Base-by-base conservation (phyloP, 129 eudicot genomes). In the Flaveria sonorensis region DNA sequence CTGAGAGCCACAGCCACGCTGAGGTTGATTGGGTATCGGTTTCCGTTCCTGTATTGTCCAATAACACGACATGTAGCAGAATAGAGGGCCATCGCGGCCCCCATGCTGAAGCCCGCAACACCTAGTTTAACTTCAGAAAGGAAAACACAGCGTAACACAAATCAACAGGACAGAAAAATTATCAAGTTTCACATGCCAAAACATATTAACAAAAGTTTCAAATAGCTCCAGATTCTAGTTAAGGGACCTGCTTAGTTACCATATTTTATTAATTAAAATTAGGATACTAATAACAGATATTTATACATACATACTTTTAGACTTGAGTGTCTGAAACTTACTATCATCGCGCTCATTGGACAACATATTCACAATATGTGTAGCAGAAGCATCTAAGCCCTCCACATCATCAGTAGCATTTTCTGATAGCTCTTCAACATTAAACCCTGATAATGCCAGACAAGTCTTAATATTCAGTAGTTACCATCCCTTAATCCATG, bases 31-130 rank as follows among this genome's bases (percentile, higher is more conserved):
- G 85, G 81, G 72, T 88, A 88, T 32, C 84, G 82, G 73, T 72
- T 81, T 26, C 92, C 89, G 62, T 85, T 85, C 14, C 84, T 83
- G 70, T 77, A 88, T 53, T 79, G 89, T 28, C 89, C 85, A 3
- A 75, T 69, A 36, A 75, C 86, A 65, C 82, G 88, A 47, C 92
- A 88, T 67, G 84, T 78, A 14, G 87, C 87, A 20, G 83, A 85
- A 75, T 88, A 88, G 71, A 88, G 86, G 60, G 92, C 87, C 69
- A 81, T 81, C 14, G 92, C 84, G 18, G 88, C 88, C 36, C 92
- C 92, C 77, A 85, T 88, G 74, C 83, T 83, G 72, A 88, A 88
- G 73, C 92, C 92, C n/a, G 89, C 92, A 53, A 88, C 87, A 59
- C 92, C 92, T 74, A 88, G 81, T 75, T 88, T 88, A 47, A 88